Evolutionary conservation across 2,329 filamentous ascomycete species (phyloP), one percentile per base, ranked within the genome.

Genomic region (Fusarium kyushuense): DNA sequence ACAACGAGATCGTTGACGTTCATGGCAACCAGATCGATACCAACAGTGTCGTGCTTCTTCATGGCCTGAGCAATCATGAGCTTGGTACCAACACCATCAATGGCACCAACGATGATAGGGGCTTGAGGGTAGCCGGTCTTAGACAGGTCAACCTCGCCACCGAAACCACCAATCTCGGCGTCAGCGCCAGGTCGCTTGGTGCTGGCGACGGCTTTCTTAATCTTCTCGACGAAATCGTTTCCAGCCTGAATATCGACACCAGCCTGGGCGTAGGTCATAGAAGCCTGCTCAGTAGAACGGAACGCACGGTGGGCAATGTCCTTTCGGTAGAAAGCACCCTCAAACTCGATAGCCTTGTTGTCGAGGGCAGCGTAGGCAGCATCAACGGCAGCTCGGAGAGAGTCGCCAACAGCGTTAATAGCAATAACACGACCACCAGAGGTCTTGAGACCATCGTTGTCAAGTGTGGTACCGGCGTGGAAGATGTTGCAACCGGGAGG

Each of bases 1-100:
- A 98, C 96, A 52, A 99, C 90, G 0, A 99, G 86, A 76, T 99
- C 96, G 79, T 99, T 99, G 77, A 98, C 96, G 79, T 97, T 98
- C 95, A 98, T 98, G 71, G 96, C 96, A 6, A 99, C 96, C 35
- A 99, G 87, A 77, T 99, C 96, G 73, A 99, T 94, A 63, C 96
- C 96, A 13, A 99, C 95, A 5, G 94, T 97, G 79, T 95, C 90
- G 80, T 97, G 96, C 81, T 96, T 93, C 73, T 89, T 87, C 83
- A 96, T 92, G 14, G 89, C 88, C 77, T 97, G 95, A 0, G 96
- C 96, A 75, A 99, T 93, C 86, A 96, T 96, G 73, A 98, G 90
- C 83, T 98, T 98, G 48, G 95, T 98, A 62, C 95, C 96, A 36
- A 98, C 94, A 53, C 96, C 96, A 76, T 99, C 96, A 69, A 97